Evolutionary conservation across 2,329 filamentous ascomycete species (phyloP), one percentile per base, ranked within the genome.

Genomic region (Diplodia scrobiculata): DNA sequence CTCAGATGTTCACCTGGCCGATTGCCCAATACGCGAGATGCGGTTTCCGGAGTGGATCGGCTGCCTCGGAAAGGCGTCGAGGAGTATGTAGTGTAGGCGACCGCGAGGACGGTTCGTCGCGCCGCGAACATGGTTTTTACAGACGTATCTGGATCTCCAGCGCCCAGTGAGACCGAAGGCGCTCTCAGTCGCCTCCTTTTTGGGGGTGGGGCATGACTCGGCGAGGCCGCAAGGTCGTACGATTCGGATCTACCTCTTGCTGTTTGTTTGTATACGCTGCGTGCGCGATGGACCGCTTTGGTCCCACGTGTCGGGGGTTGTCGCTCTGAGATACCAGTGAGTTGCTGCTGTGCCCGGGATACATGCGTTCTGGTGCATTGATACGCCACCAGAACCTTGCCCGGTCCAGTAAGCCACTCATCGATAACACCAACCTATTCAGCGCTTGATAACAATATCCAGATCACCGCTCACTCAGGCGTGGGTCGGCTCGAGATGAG

Each of bases 141-240:
- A 48, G 25, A 11, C 2, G 6, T 9, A 48, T 32, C 13, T 9
- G 47, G 17, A 32, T 19, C 29, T 10, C 11, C n/a, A 14, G 17
- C 2, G 1, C 17, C 14, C 17, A 32, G 25, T n/a, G 34, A 10
- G 9, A 21, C 34, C 45, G 27, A n/a, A 36, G n/a, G 32, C 41
- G 48, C 45, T 25, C 17, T 17, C 27, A n/a, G 27, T 19, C 38
- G 45, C 45, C 58, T 62, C 58, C 58, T 62, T 62, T 60, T 62
- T 14, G n/a, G 50, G 29, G 58, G 58, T 17, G 48, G 13, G 11
- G 19, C 58, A 62, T 62, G 58, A 62, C 58, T 62, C 58, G 45
- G 45, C 17, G 17, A n/a, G 27, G 5, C 36, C 25, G 58, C 36
- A 11, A 47, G 9, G 47, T 48, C 48, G 58, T 19, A 34, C 27